Base-by-base conservation (phyloP, 805 yeast species). In the Metschnikowia amazonensis region DNA sequence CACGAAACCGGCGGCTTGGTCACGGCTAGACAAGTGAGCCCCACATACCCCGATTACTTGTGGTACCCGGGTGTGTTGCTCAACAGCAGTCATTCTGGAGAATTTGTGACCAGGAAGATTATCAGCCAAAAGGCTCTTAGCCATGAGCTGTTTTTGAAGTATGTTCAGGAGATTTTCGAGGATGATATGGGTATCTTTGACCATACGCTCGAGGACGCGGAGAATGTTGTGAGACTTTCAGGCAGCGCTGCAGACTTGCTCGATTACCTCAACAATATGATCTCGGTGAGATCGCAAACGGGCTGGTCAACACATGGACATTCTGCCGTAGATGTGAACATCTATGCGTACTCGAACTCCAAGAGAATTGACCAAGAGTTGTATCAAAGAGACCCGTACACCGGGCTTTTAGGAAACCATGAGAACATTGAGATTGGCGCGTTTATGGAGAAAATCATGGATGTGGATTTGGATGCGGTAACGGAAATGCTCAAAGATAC, bases 271-370 rank as follows among this genome's bases (percentile, higher is more conserved):
- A 84, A 86, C 58, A 74, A 81, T 45, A 77, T 90, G 77, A 77
- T 89, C 9, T 85, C 95, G 0, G 58, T 67, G n/a, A 79, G 96
- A 52, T 89, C 97, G 0, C 86, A 86, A 64, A 80, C 89, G 14
- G 97, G 97, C n/a, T 90, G 97, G 96, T 76, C 95, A 8, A 90
- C 97, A 0, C 95, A 89, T 59, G 98, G 97, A 25, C 98, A 90
- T 64, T 83, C 95, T 17, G 97, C 96, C 0, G 97, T 90, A 13
- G 98, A 90, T 65, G 96, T 90, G 30, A 90, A 92, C 59, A 86
- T 92, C 40, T 90, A 90, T 62, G 96, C 85, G 0, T 77, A 83
- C 61, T 76, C 89, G 27, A 84, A 84, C 56, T 79, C 75, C 21
- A 69, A 72, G 40, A 56, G 65, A 6, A 72, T 81, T 25, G 66